Conservation (phyloP, 2,329 filamentous ascomycete species). For the Drechslerella coelobrocha region DNA sequence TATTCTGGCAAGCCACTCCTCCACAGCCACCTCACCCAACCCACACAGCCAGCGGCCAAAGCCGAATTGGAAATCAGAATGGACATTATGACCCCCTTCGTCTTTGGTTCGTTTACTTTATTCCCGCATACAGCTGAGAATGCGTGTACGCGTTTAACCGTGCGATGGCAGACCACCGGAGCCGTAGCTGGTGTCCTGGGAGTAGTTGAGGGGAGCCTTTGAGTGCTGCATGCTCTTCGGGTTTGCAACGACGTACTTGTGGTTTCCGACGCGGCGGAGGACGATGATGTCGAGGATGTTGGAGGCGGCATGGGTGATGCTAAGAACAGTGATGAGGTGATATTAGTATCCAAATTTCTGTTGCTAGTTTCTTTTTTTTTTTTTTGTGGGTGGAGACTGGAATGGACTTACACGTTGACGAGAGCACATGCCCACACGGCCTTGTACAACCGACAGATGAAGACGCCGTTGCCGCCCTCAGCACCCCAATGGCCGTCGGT, state of each 20-base stretch:
- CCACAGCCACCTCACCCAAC: background rate
- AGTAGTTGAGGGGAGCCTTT: constrained; percentile 42
- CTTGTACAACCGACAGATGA: constrained; percentile 46
- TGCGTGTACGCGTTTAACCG: constrained; percentile 23
- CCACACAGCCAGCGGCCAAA: too few relatives aligned
- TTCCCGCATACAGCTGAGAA: background rate
- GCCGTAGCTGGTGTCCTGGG: constrained; percentile 48
- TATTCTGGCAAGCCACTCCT: background rate
- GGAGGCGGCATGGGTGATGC: constrained; percentile 18
- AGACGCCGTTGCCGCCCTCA: constrained; percentile 28
- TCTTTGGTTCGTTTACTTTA: background rate
- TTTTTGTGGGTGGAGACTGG: background rate
- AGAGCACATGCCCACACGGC: constrained; percentile 38
- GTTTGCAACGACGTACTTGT: constrained; percentile 50
- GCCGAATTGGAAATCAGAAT: too few relatives aligned
- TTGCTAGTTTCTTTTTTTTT: background rate
- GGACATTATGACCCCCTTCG: background rate
- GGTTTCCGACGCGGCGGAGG: constrained; percentile 36
- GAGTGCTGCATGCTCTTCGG: constrained; percentile 51
- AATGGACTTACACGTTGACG: constrained; percentile 26
- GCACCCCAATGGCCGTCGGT: constrained; percentile 37
- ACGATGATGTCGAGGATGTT: constrained; percentile 40
- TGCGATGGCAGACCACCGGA: constrained; percentile 47
- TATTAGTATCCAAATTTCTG: background rate
- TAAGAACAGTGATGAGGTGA: too few relatives aligned